Base-by-base conservation (phyloP, 345 rosid species). In the Eucalyptus coolabah region DNA sequence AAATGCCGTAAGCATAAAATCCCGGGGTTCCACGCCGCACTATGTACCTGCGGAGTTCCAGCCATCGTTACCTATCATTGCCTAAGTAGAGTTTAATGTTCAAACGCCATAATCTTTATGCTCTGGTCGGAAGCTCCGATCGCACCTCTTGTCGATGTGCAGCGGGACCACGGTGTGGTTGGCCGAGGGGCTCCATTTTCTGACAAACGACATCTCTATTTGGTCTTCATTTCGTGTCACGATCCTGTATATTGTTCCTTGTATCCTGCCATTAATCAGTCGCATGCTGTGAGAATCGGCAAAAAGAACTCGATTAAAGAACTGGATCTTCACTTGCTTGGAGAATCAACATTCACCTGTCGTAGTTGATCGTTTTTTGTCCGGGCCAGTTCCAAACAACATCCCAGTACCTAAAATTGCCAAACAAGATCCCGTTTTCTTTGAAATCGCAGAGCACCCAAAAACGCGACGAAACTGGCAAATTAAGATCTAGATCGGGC, bases 101-200 rank as follows among this genome's bases (percentile, higher is more conserved):
- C 87, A 49, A 49, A 49, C 13, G 9, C 54, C 34, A 77, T 9
- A 9, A 32, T 69, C 18, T 32, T 69, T 37, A 3, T 72, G 44
- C 40, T 63, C 34, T 44, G 0, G 54, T 50, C 21, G 32, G 42
- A 51, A 50, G 87, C 34, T 86, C 56, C 9, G 26, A 51, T 54
- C 47, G 53, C 42, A 95, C 99, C 99, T 95, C 93, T 97, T 98
- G 91, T 97, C 99, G 5, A 98, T 92, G 90, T 97, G 96, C 82
- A 98, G 77, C 12, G 99, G 99, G 88, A 93, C 96, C n/a, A 67
- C 26, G 21, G 90, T 88, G 42, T 91, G 90, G 14, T 90, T 92
- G 15, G 30, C 86, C 8, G 92, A 88, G 51, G 86, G 83, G 21
- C 86, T 87, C 99, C 99, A 97, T 40, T 87, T 92, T 82, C 91